A percentile compares a stretch with the other conserved stretches of the same genome.
These are phyloP conservation scores for Zoysia matrella DNA, from an alignment of 202 grass and related monocot species.

Conservation along the genomic window DNA sequence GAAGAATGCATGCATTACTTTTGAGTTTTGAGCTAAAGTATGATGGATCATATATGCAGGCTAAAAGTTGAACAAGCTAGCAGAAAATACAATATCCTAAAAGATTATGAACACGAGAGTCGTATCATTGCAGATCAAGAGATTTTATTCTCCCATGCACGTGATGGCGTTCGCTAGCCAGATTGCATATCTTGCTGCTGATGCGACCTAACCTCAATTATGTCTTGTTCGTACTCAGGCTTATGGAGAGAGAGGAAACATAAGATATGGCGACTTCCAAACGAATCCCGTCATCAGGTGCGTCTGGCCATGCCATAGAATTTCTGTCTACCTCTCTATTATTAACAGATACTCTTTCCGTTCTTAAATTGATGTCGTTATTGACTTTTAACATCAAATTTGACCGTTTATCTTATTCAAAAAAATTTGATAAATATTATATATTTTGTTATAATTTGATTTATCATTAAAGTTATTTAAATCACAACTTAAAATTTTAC, in stretches of 20 bases:
- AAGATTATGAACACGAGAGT: conserved; percentile 29
- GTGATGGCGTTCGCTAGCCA: no score
- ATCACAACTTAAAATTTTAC: no score
- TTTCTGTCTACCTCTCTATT: no score
- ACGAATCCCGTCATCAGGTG: conserved; percentile 46
- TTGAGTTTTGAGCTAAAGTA: neutral
- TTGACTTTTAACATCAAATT: no score
- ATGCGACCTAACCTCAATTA: no score
- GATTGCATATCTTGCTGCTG: no score
- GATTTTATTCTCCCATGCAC: neutral
- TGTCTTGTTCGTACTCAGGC: conserved; percentile 38
- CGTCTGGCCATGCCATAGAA: neutral
- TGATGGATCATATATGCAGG: conserved; percentile 20
- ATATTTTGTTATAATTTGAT: no score
- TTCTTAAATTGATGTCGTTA: neutral
- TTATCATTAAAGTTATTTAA: no score
- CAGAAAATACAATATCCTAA: conserved; percentile 25
- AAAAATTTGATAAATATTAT: no score
- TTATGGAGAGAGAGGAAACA: conserved; percentile 54
- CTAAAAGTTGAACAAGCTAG: conserved; percentile 32
- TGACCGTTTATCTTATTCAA: no score
- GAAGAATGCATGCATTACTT: conserved; percentile 21
- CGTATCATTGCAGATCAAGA: conserved; percentile 47
- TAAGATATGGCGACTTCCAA: conserved; percentile 45
- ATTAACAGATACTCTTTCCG: neutral